phyloP scores from a whole-genome alignment of 1,284 basidiomycete genomes.

The Phlebopus sp. region DNA sequence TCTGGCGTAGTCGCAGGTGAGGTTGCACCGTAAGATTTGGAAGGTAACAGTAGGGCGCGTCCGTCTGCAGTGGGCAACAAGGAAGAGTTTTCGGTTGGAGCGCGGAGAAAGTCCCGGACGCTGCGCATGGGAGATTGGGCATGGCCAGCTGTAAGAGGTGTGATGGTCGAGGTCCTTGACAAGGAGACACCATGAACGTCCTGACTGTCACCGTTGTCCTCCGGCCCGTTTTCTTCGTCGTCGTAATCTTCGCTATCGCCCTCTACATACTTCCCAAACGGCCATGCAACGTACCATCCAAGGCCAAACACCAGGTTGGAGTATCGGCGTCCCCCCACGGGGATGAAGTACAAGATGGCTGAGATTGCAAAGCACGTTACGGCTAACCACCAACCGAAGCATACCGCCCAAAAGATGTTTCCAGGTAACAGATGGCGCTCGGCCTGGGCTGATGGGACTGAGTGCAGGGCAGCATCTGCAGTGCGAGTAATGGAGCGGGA shows the following conservation, averaged over 20 bases:
- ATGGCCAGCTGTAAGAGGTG: constrained; percentile 28
- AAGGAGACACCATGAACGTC: constrained; percentile 21
- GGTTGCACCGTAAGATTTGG: constrained; percentile 62
- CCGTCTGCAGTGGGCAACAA: constrained; percentile 34
- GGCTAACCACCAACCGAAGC: constrained; percentile 93
- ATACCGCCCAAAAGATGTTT: constrained; percentile 87
- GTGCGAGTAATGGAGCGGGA: constrained; percentile 94
- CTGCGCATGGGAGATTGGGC: constrained; percentile 26
- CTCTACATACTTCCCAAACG: constrained; percentile 98
- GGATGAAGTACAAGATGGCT: constrained; percentile 68
- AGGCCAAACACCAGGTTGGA: constrained; percentile 88
- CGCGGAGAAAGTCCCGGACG: constrained; percentile 31
- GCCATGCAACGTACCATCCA: constrained; percentile 97
- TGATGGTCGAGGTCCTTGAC: constrained; percentile 35
- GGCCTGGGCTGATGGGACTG: constrained; percentile 87
- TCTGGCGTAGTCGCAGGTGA: constrained; percentile 35
- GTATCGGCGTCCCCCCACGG: constrained; percentile 82
- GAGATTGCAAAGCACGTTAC: constrained; percentile 69
- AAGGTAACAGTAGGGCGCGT: constrained; percentile 36
- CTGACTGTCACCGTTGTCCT: constrained; percentile 31
- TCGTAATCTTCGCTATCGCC: constrained; percentile 60
- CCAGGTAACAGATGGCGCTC: constrained; percentile 89
- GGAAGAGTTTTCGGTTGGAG: constrained; percentile 38
- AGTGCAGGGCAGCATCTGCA: constrained; percentile 93
- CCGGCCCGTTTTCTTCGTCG: constrained; percentile 40